Conservation (phyloP, 164 flowering plant genomes). For the Piper betle region DNA sequence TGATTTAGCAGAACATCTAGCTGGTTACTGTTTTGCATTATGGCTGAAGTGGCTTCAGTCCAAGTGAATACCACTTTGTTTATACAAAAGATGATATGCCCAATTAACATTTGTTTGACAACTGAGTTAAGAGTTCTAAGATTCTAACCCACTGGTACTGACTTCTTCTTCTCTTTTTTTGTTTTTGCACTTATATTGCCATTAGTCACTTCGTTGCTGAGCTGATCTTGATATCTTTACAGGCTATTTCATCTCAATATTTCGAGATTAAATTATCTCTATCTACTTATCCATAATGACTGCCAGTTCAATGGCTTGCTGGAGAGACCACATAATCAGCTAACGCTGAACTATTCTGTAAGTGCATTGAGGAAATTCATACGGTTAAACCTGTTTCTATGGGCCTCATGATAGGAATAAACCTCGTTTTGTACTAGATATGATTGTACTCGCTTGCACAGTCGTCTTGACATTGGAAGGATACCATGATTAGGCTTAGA, state of each 20-base stretch:
- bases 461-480: too few relatives aligned
- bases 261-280: neutral
- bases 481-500: too few relatives aligned
- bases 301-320: neutral
- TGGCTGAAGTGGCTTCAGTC: conserved; percentile 61
- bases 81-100: neutral
- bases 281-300: neutral
- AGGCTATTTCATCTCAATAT: neutral
- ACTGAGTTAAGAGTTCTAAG: neutral
- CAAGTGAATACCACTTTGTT: conserved; percentile 7
- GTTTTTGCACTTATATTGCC: neutral
- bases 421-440: too few relatives aligned
- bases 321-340: too few relatives aligned
- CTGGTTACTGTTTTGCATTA: conserved; percentile 49
- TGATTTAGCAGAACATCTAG: conserved; percentile 77
- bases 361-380: neutral
- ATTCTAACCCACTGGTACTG: neutral
- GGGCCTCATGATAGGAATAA: too few relatives aligned
- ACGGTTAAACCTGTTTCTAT: too few relatives aligned
- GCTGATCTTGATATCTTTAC: neutral
- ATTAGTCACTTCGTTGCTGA: neutral
- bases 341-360: too few relatives aligned
- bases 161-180: too few relatives aligned
- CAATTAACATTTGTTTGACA: neutral
- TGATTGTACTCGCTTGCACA: neutral